phyloP scores from a whole-genome alignment of 176 grass and related monocot species.

The Cocos nucifera region DNA sequence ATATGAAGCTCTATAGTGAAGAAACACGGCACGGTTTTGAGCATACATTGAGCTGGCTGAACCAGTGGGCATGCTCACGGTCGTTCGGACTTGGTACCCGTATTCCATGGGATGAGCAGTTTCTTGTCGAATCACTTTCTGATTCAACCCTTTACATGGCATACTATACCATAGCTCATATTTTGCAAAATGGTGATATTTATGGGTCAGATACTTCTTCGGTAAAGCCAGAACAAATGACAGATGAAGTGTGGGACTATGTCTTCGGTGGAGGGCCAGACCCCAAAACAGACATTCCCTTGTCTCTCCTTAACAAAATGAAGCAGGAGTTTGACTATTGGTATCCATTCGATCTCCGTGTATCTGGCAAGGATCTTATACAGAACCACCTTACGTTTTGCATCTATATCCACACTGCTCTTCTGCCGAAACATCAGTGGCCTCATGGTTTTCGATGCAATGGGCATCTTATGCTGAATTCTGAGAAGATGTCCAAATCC shows the following conservation, averaged over 20 bases:
- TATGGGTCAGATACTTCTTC: conserved; percentile 43
- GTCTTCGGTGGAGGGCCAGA: conserved; percentile 44
- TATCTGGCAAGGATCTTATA: conserved; percentile 79
- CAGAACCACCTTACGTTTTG: conserved; percentile 79
- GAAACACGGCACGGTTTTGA: conserved; percentile 60
- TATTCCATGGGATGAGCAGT: conserved; percentile 71
- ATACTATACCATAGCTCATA: conserved; percentile 58
- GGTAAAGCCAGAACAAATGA: conserved; percentile 56
- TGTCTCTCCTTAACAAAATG: conserved; percentile 48
- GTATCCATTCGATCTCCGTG: conserved; percentile 75
- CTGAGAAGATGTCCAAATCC: conserved; percentile 82
- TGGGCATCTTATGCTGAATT: conserved; percentile 86
- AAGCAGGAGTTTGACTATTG: conserved; percentile 80
- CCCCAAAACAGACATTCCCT: conserved; percentile 42
- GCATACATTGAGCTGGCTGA: conserved; percentile 68
- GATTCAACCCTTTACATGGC: conserved; percentile 86
- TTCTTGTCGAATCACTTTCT: conserved; percentile 73
- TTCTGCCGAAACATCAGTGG: conserved; percentile 62
- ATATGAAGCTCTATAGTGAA: conserved; percentile 54
- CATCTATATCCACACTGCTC: conserved; percentile 69
- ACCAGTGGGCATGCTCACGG: conserved; percentile 67
- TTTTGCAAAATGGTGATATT: conserved; percentile 59
- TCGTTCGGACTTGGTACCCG: conserved; percentile 76
- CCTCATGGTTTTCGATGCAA: conserved; percentile 71
- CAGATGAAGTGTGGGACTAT: conserved; percentile 67